These are phyloP conservation scores for Suhomyces bokatorum DNA, from an alignment of 1,139 yeast species.

Conservation along the genomic window DNA sequence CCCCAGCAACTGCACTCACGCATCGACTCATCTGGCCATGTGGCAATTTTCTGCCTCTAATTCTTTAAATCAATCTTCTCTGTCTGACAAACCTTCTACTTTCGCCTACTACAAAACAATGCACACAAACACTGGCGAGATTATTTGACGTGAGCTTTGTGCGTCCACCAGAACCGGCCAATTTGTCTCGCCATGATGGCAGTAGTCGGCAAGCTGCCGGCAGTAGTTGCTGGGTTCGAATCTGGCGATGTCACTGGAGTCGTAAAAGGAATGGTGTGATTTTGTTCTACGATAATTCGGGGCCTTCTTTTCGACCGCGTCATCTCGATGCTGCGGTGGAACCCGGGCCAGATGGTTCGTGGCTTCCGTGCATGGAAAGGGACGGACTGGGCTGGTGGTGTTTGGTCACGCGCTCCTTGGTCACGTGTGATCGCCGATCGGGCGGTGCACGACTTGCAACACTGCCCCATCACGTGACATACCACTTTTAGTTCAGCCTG, in stretches of 20 bases:
- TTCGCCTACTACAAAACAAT: background rate
- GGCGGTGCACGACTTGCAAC: background rate
- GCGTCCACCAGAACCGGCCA: background rate
- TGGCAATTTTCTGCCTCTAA: too few relatives aligned
- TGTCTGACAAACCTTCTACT: background rate
- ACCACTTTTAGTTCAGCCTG: background rate
- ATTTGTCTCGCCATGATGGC: background rate
- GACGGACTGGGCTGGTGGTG: background rate
- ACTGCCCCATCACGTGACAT: background rate
- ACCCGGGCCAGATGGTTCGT: background rate
- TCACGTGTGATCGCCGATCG: background rate
- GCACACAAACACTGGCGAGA: too few relatives aligned
- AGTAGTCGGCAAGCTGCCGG: background rate
- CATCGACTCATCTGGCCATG: too few relatives aligned
- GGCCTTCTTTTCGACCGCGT: background rate
- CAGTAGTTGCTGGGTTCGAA: background rate
- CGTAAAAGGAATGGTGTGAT: background rate
- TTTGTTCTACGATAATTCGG: background rate
- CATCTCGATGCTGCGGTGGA: background rate
- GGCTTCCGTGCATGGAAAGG: background rate
- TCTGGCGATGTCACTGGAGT: background rate
- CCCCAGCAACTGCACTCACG: too few relatives aligned
- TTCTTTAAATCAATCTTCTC: background rate
- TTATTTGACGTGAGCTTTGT: background rate
- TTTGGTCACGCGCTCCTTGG: background rate